These are phyloP conservation scores for Ceratocystis eucalypticola DNA, from an alignment of 2,329 filamentous ascomycete genomes.

Conservation along the genomic window DNA sequence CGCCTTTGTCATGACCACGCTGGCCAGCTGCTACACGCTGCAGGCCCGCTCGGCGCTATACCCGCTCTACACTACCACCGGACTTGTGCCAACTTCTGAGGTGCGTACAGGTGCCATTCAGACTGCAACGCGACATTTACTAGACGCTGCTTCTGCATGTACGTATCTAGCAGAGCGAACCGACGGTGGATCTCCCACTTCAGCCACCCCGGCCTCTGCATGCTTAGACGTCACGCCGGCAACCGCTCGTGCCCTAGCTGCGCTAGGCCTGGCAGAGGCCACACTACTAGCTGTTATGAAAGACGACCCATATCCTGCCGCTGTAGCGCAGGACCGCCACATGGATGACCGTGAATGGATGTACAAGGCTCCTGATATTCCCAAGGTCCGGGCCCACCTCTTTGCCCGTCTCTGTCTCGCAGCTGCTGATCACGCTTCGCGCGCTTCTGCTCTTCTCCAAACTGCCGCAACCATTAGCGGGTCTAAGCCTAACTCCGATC, in stretches of 20 bases:
- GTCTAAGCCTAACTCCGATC: slow-evolving; percentile 45
- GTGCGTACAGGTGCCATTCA: slow-evolving; percentile 58
- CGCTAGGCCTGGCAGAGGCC: slow-evolving; percentile 69
- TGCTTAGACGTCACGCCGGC: slow-evolving; percentile 41
- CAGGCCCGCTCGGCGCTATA: slow-evolving; percentile 60
- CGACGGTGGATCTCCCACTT: slow-evolving; percentile 24
- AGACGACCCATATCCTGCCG: slow-evolving; percentile 81
- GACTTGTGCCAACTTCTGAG: slow-evolving; percentile 46
- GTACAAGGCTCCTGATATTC: slow-evolving; percentile 78
- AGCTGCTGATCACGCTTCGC: slow-evolving; percentile 72
- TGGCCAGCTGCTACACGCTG: slow-evolving; percentile 61
- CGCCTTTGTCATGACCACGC: slow-evolving; percentile 60
- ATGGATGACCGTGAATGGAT: slow-evolving; percentile 87
- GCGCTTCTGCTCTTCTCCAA: slow-evolving; percentile 44
- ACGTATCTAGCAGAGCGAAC: slow-evolving; percentile 51
- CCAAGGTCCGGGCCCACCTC: slow-evolving; percentile 75
- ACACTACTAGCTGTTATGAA: slow-evolving; percentile 83
- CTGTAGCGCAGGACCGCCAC: slow-evolving; percentile 69
- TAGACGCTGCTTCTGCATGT: slow-evolving; percentile 68
- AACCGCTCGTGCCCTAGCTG: slow-evolving; percentile 42
- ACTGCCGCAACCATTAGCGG: slow-evolving; percentile 24
- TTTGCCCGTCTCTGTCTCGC: slow-evolving; percentile 80
- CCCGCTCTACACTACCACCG: slow-evolving; percentile 54
- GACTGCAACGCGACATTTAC: slow-evolving; percentile 60
- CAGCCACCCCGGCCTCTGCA: slow-evolving; percentile 28